Conservation (phyloP, 306 rosid species). For the Delonix regia region DNA sequence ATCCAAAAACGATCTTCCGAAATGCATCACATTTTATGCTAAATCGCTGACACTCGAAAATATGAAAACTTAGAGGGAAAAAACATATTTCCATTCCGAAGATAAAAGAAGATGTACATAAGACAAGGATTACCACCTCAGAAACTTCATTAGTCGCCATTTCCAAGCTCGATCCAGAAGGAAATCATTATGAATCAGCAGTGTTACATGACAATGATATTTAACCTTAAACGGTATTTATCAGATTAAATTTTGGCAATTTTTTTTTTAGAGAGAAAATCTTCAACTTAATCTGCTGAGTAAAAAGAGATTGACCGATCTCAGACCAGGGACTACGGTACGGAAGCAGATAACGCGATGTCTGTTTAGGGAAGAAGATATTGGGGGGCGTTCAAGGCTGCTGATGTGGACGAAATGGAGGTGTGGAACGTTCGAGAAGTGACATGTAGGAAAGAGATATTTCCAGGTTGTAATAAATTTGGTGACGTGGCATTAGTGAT, state of each 20-base stretch:
- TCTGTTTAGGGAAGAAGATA: constrained; percentile 38
- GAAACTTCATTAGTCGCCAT: constrained; percentile 52
- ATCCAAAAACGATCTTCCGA: constrained; percentile 17
- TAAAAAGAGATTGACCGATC: constrained; percentile 42
- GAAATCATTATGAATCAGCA: constrained; percentile 22
- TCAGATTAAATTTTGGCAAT: constrained; percentile 15
- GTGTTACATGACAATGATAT: not conserved
- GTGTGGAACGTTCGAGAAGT: constrained; percentile 42
- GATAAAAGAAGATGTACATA: not conserved
- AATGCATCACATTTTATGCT: constrained; percentile 29
- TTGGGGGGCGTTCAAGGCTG: constrained; percentile 20
- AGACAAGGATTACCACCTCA: constrained; percentile 40
- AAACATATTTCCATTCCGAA: not conserved
- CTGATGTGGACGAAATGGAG: constrained; percentile 65
- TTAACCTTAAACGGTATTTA: not conserved
- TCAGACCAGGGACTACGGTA: constrained; percentile 24
- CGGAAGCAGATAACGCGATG: constrained; percentile 41
- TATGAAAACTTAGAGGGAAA: constrained; percentile 2
- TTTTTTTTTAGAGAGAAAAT: not conserved
- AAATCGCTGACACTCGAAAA: constrained; percentile 20
- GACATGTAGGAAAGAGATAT: constrained; percentile 64
- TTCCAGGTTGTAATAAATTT: constrained; percentile 46
- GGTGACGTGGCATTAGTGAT: constrained; percentile 37
- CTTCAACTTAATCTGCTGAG: not conserved
- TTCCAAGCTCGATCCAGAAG: constrained; percentile 53